Conservation (phyloP, 1,139 yeast genomes). For the Geotrichum candidum region DNA sequence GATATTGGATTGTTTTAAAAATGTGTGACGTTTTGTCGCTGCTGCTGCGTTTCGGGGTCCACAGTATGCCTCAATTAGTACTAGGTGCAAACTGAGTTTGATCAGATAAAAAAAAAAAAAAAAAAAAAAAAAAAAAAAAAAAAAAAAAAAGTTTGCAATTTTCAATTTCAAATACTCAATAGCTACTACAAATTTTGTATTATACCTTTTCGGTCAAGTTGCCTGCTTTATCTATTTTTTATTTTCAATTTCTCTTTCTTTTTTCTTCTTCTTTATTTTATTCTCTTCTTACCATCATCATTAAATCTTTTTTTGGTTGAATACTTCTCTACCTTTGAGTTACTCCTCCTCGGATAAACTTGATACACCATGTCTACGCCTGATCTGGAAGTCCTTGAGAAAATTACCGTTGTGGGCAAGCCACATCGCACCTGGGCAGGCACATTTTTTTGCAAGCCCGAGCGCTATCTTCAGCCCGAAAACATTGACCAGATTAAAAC, state of each 20-base stretch:
- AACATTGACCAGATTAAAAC: conserved; percentile 55
- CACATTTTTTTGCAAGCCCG: conserved; percentile 72
- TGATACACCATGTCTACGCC: not conserved
- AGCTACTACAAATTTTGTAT: not conserved
- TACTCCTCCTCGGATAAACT: not conserved
- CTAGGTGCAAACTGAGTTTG: not conserved
- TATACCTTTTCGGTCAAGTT: not conserved
- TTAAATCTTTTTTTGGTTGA: not conserved
- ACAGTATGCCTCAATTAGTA: not conserved
- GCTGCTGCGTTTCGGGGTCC: not conserved
- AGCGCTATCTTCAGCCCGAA: conserved; percentile 70
- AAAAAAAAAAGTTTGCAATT: not conserved
- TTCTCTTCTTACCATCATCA: not conserved
- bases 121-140: not conserved
- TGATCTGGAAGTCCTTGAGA: conserved; percentile 34
- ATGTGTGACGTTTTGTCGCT: not conserved
- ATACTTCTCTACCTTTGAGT: not conserved
- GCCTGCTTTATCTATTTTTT: not conserved
- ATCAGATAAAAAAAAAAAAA: not conserved
- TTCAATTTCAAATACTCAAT: not conserved
- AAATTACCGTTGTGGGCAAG: conserved; percentile 21
- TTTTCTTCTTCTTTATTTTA: not conserved
- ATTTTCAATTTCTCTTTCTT: not conserved
- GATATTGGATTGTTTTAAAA: not conserved
- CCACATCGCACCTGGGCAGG: conserved; percentile 84